Evolutionary conservation across 2,329 filamentous ascomycete genomes (phyloP), one percentile per base, ranked within the genome.

Genomic region (Neoarthrinium moseri): DNA sequence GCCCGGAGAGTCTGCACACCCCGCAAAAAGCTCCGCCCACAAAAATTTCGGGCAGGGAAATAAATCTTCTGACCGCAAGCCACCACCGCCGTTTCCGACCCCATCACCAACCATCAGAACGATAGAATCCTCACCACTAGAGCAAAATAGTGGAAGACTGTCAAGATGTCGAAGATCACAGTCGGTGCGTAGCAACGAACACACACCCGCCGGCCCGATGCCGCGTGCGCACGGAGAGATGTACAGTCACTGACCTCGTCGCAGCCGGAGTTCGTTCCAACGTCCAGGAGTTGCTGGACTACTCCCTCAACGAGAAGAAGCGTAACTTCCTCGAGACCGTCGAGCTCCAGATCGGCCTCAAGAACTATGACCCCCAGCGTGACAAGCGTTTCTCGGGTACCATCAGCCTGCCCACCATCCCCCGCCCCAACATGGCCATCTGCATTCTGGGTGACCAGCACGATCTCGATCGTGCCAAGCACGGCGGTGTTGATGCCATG

Each of bases 371-470:
- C 73, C 85, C 95, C 72, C 95, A 97, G 87, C 92, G 94, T 90
- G 94, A 99, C 82, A 99, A 99, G 92, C 92, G 92, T 96, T 99
- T 99, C 92, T 95, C 89, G 49, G 94, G 94, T 76, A 97, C 94
- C 74, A 89, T 99, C 82, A 91, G 87, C 80, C 88, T 97, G 67
- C 91, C 92, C 61, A 81, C 84, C 67, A 81, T 97, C 63, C 94
- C 91, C 64, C 91, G 90, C 71, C 94, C 90, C 71, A 84, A 85
- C 80, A 94, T 95, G 89, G 75, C 71, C 77, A 84, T 95, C 79
- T 51, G 53, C 78, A 83, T 83, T 64, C 73, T 83, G 50, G 80
- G 80, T 79, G 80, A 83, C 75, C 80, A 83, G 86, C 92, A 97
- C 83, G 94, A 99, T 84, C 95, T 99, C 71, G 94, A 99, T 75